A percentile compares a stretch with the other conserved stretches of the same genome.
Evolutionary conservation across 129 eudicot species (phyloP).

Genomic region (Saussurea involucrata): DNA sequence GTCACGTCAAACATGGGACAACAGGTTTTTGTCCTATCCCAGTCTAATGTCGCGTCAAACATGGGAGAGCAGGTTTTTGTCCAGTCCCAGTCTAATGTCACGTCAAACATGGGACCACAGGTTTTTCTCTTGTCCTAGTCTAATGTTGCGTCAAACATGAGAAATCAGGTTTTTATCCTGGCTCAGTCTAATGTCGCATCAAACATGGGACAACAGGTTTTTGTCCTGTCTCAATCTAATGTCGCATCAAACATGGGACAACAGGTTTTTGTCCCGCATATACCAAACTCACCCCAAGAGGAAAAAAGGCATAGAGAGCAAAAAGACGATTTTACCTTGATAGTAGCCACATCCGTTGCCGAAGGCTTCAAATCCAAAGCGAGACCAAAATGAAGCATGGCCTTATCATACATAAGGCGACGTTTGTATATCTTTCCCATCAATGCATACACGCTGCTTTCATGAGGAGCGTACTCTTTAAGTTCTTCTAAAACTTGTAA

Average conservation of each 20-base stretch:
- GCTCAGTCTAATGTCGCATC: no score
- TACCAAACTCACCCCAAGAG: background rate
- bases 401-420: constrained; percentile 66
- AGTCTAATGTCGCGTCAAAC: no score
- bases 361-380: constrained; percentile 98
- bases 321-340: constrained; percentile 51
- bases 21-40: no score
- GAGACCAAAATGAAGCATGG: constrained; percentile 98
- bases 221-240: no score
- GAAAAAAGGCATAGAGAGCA: background rate
- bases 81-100: background rate
- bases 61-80: no score
- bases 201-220: no score
- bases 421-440: constrained; percentile 94
- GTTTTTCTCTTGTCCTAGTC: no score
- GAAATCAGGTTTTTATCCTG: no score
- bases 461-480: constrained; percentile 91
- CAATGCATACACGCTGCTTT: constrained; percentile 90
- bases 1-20: no score
- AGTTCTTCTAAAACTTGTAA: constrained; percentile 89
- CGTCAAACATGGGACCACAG: no score
- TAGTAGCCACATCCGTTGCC: constrained; percentile 93
- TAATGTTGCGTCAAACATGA: no score
- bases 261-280: background rate
- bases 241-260: no score